phyloP scores from a whole-genome alignment of 1,284 basidiomycete species.

The Rhodotorula sp. region DNA sequence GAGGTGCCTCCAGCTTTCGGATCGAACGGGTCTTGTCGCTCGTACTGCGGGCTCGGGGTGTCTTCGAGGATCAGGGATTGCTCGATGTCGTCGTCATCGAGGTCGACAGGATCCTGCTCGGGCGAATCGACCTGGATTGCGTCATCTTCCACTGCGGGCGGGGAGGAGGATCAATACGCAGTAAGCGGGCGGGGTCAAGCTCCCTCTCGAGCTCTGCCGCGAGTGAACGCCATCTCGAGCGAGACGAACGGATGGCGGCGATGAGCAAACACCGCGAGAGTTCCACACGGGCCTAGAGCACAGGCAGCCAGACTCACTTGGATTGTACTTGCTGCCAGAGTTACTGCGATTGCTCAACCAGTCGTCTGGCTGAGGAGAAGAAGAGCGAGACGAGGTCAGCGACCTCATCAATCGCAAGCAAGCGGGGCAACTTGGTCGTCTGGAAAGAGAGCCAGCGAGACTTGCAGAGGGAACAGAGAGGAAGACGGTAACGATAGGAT shows the following conservation, averaged over 20 bases:
- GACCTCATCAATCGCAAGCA: not conserved
- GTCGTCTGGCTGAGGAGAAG: not conserved
- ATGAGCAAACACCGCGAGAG: too few relatives aligned
- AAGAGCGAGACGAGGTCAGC: not conserved
- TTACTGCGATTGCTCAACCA: not conserved
- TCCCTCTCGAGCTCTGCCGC: too few relatives aligned
- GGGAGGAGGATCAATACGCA: not conserved
- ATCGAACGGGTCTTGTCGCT: constrained; percentile 33
- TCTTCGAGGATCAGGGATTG: constrained; percentile 38
- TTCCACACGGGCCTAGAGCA: not conserved
- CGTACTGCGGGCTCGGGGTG: constrained; percentile 23
- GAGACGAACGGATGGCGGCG: too few relatives aligned
- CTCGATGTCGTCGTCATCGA: constrained; percentile 41
- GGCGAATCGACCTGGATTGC: constrained; percentile 44
- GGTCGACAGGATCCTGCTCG: constrained; percentile 43
- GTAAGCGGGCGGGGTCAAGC: not conserved
- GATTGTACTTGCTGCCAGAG: not conserved
- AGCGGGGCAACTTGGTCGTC: not conserved
- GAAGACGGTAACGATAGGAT: too few relatives aligned
- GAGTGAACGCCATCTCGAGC: not conserved
- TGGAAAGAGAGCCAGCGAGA: too few relatives aligned
- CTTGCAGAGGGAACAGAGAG: too few relatives aligned
- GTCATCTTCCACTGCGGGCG: constrained; percentile 33
- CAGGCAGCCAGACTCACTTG: not conserved
- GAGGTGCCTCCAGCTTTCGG: too few relatives aligned